Evolutionary conservation across 148 eudicot species (phyloP).

Genomic region (Nyssa sinensis): DNA sequence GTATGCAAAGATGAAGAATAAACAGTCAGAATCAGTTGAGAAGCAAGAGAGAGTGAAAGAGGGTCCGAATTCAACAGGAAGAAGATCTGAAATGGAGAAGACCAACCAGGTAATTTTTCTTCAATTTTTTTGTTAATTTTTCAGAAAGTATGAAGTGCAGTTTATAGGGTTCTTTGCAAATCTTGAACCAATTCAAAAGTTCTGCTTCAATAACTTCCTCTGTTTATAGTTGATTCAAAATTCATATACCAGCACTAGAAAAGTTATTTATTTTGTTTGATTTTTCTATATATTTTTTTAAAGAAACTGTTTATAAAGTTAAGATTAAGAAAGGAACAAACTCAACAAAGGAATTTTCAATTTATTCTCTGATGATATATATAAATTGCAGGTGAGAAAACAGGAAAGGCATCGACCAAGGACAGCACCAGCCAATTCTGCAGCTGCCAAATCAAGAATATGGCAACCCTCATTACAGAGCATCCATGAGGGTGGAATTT

Average conservation of each 20-base stretch:
- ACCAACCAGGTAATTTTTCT: constrained; percentile 47
- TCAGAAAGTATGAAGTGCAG: not conserved
- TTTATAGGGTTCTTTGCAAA: not conserved
- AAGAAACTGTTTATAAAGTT: too few species aligned
- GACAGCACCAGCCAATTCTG: constrained; percentile 39
- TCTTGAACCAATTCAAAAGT: not conserved
- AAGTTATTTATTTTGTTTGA: too few species aligned
- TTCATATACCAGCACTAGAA: not conserved
- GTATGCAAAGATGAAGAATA: constrained; percentile 68
- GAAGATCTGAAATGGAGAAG: constrained; percentile 49
- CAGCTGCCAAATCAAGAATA: constrained; percentile 49
- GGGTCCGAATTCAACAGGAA: too few species aligned
- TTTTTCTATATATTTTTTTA: too few species aligned
- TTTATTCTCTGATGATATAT: not conserved
- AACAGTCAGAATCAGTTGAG: constrained; percentile 47
- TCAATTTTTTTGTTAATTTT: not conserved
- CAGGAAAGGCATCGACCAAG: constrained; percentile 51
- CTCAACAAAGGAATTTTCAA: too few species aligned
- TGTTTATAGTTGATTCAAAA: not conserved
- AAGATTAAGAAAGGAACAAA: too few species aligned
- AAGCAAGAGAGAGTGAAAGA: constrained; percentile 28
- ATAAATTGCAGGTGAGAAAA: constrained; percentile 49
- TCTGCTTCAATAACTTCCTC: not conserved
- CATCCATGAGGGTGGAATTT: constrained; percentile 83
- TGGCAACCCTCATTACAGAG: constrained; percentile 89